Evolutionary conservation across 2,329 filamentous ascomycete genomes (phyloP).

Genomic region (Fusarium decemcellulare): DNA sequence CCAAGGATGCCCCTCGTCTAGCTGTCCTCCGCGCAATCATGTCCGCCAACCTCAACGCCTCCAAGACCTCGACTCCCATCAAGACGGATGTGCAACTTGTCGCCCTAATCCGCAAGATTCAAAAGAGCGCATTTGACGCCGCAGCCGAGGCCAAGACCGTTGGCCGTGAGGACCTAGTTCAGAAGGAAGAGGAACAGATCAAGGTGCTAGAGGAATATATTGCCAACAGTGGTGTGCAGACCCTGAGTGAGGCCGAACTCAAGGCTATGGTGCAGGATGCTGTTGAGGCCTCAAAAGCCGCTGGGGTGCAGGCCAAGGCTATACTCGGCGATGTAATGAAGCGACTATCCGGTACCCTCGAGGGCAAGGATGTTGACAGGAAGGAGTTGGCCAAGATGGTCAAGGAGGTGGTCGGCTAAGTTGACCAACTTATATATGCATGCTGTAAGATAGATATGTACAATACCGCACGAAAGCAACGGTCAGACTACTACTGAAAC

Average conservation of each 20-base stretch:
- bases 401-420: slow-evolving; percentile 60
- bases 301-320: slow-evolving; percentile 60
- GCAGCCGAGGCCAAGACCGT: slow-evolving; percentile 74
- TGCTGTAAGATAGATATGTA: slow-evolving; percentile 46
- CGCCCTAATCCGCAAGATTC: slow-evolving; percentile 75
- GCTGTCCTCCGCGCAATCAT: slow-evolving; percentile 78
- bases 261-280: slow-evolving; percentile 65
- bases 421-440: neutral
- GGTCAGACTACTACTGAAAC: slow-evolving; percentile 11
- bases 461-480: slow-evolving; percentile 28
- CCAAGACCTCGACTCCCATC: slow-evolving; percentile 80
- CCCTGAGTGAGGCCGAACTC: slow-evolving; percentile 71
- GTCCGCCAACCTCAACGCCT: slow-evolving; percentile 80
- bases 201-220: slow-evolving; percentile 76
- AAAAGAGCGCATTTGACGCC: slow-evolving; percentile 70
- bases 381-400: slow-evolving; percentile 72
- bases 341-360: slow-evolving; percentile 67
- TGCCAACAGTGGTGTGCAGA: slow-evolving; percentile 70
- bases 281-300: slow-evolving; percentile 64
- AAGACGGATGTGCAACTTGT: slow-evolving; percentile 79
- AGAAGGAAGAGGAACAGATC: slow-evolving; percentile 78
- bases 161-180: slow-evolving; percentile 76
- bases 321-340: slow-evolving; percentile 75
- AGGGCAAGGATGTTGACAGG: slow-evolving; percentile 76
- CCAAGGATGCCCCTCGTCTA: slow-evolving; percentile 75